Base-by-base conservation (phyloP, 495 filamentous ascomycete genomes). In the Penicillium malachiteum region DNA sequence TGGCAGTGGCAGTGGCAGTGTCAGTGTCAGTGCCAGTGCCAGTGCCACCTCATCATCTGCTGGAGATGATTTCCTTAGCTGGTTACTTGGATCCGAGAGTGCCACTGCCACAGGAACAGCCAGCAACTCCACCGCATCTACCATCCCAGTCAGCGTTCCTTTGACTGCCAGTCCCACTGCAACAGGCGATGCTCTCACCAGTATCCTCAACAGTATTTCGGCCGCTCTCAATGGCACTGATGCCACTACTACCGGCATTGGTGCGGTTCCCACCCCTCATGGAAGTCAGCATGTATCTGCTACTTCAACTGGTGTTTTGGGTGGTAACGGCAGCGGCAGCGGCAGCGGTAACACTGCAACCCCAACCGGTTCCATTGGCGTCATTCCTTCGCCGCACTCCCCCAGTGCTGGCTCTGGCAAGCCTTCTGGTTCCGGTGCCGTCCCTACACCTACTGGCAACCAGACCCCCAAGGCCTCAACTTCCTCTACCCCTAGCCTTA, bases 121-220 rank as follows among this genome's bases (percentile, higher is more conserved):
- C 13, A 37, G 34, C 35, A 52, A 11, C 35, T 50, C 50, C 35
- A 54, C 30, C 56, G 18, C 54, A 13, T 32, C 50, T 21, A 38
- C 47, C 34, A n/a, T 73, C 14, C 58, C 64, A 26, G 60, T 71
- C 45, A 69, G 63, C 48, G 60, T 67, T 50, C 65, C 71, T 45
- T 54, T 60, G 8, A 60, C 66, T 35, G 16, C 54, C 31, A 52
- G 57, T 30, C 41, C 64, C 5, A 52, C 56, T 8, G 49, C 47
- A n/a, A 52, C 56, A 13, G 53, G 48, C 18, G 54, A 58, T 50
- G 32, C 43, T 7, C 38, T 58, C 21, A 48, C 13, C 13, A 50
- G 52, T 8, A 14, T 64, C 33, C 10, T 62, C 2, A 37, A 40
- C 18, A 30, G 53, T 31, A 7, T 58, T 11, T 33, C 41, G 9